Conservation (phyloP, 2,329 filamentous ascomycete genomes). For the Grosmannia penicillata region DNA sequence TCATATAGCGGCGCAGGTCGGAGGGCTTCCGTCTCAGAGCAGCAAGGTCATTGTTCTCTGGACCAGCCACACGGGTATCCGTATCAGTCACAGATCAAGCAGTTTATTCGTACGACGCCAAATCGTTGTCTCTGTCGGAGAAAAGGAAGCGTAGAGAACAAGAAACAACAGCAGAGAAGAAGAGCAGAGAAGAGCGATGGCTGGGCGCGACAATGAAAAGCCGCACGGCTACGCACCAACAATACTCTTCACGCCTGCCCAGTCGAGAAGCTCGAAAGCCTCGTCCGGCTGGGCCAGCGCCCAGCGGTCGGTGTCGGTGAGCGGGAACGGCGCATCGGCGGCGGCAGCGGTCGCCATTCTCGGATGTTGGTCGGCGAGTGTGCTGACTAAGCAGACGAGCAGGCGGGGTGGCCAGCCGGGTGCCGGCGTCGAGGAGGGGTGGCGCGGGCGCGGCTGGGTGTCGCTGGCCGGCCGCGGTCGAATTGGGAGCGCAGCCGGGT, state of each 20-base stretch:
- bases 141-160: background rate
- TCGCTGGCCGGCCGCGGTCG: too few species aligned
- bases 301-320: constrained; percentile 43
- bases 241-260: constrained; percentile 57
- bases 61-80: constrained; percentile 1
- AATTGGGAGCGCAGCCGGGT: too few species aligned
- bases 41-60: constrained; percentile 48
- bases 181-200: too few species aligned
- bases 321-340: constrained; percentile 37
- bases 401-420: too few species aligned
- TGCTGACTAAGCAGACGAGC: too few species aligned
- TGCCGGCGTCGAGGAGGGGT: too few species aligned
- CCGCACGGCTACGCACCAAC: constrained; percentile 33
- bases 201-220: too few species aligned
- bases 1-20: constrained; percentile 64
- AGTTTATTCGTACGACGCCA: too few species aligned
- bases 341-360: constrained; percentile 24
- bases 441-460: too few species aligned
- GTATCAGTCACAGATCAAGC: background rate
- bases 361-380: background rate
- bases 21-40: constrained; percentile 67
- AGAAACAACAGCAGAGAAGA: background rate
- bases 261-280: constrained; percentile 55
- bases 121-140: background rate
- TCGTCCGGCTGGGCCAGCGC: constrained; percentile 51